Conservation (phyloP, 805 yeast genomes). For the Kazachstania bromeliacearum region DNA sequence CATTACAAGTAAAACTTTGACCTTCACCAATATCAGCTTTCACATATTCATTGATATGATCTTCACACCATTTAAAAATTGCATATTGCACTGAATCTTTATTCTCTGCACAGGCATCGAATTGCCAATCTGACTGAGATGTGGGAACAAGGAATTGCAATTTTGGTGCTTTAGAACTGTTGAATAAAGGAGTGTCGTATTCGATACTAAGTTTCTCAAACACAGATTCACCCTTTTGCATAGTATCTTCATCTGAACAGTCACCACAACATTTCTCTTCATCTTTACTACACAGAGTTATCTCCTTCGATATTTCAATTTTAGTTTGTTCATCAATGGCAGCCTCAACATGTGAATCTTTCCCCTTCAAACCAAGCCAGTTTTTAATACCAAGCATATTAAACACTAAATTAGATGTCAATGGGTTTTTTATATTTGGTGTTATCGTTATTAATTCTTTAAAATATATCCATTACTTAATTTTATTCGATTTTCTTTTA, state of each 20-base stretch:
- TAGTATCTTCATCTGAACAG: conserved; percentile 20
- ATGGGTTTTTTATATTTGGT: too few species aligned
- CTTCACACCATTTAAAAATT: conserved; percentile 34
- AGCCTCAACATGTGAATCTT: too few species aligned
- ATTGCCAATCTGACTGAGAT: conserved; percentile 77
- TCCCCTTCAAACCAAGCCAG: too few species aligned
- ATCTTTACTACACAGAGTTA: neutral
- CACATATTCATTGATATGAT: conserved; percentile 13
- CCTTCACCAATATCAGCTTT: conserved; percentile 24
- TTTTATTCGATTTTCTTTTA: too few species aligned
- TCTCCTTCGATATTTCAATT: neutral
- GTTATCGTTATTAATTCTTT: too few species aligned
- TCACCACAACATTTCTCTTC: neutral
- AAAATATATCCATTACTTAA: too few species aligned
- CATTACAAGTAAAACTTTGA: conserved; percentile 26
- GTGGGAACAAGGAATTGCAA: conserved; percentile 76
- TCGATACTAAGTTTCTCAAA: conserved; percentile 24
- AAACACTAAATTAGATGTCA: too few species aligned
- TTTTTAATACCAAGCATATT: too few species aligned
- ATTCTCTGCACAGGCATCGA: conserved; percentile 47
- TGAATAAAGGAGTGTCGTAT: conserved; percentile 44
- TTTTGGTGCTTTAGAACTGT: conserved; percentile 59
- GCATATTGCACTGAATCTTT: conserved; percentile 38
- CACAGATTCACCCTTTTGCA: conserved; percentile 16
- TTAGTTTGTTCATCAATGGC: neutral